Base-by-base conservation (phyloP, 2,329 filamentous ascomycete species). In the Talaromyces atroroseus region DNA sequence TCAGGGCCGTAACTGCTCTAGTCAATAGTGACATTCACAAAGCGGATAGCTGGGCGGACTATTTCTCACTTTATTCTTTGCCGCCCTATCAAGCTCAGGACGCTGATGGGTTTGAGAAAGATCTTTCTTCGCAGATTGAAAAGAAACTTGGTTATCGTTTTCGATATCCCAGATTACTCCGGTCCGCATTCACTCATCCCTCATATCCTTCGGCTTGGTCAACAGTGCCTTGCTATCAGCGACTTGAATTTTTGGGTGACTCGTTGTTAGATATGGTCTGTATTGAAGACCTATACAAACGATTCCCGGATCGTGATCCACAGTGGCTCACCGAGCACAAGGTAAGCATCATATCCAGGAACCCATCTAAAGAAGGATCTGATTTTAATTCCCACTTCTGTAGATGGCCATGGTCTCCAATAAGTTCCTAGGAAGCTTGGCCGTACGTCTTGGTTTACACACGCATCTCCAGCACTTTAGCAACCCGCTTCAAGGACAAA, bases 271-370 rank as follows among this genome's bases (percentile, higher is more conserved):
- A 96, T 67, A 88, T 92, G 83, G 87, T 80, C 11, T 90, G 87
- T 64, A 86, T 97, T 54, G 88, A 92, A 63, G 85, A 89, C 64
- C 79, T 99, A 3, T 97, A 90, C 73, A 80, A 85, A 62, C 80
- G 78, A 3, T 90, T 88, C 63, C 90, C 91, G 0, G 77, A 83
- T 52, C 89, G 87, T 57, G 91, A 96, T 65, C 92, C 94, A 0
- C 92, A 97, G 69, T 97, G 92, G 92, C 79, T 99, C 58, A 97
- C 94, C 0, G 94, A 97, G 72, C 92, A 97, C 79, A 97, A 97
- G 64, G 77, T 77, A 66, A 53, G 66, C 59, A 21, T 16, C n/a
- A 3, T 20, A 21, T 18, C 29, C 34, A 21, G 38, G 16, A 14
- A 21, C 10, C 6, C 21, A 49, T 4, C 20, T 29, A 4, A 32